Evolutionary conservation across 331 rosid genomes (phyloP).

Genomic region (Telfairia occidentalis): DNA sequence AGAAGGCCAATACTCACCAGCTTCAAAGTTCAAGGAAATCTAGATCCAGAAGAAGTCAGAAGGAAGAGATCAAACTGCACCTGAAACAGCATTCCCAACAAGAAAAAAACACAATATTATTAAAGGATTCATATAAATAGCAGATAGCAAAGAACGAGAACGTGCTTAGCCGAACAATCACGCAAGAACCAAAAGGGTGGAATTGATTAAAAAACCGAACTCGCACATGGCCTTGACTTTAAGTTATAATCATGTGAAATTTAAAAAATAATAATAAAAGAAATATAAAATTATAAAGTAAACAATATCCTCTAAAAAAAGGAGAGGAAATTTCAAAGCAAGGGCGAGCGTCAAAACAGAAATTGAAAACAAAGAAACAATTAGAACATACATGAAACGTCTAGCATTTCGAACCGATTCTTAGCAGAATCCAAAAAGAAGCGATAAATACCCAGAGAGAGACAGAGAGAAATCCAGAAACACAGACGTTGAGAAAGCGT

Average conservation of each 20-base stretch:
- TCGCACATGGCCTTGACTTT: constrained; percentile 11
- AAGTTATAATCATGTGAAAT: not conserved
- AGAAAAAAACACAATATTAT: not conserved
- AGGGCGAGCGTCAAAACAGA: not conserved
- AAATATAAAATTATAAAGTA: too few relatives aligned
- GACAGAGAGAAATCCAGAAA: not conserved
- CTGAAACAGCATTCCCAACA: not conserved
- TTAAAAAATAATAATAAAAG: not conserved
- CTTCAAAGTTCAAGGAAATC: not conserved
- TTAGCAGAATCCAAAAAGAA: not conserved
- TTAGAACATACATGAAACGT: not conserved
- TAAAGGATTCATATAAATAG: not conserved
- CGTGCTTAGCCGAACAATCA: not conserved
- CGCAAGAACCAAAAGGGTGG: not conserved
- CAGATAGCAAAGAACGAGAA: not conserved
- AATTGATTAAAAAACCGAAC: constrained; percentile 4
- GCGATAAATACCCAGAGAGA: not conserved
- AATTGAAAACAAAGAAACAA: not conserved
- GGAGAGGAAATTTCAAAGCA: not conserved
- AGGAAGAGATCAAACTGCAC: not conserved
- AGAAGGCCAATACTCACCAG: constrained; percentile 6
- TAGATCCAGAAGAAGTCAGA: constrained; percentile 11
- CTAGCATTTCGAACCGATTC: not conserved
- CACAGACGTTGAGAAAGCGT: not conserved
- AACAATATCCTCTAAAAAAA: not conserved